Evolutionary conservation across 2,329 filamentous ascomycete genomes (phyloP).

Genomic region (Colletotrichum spaethianum): DNA sequence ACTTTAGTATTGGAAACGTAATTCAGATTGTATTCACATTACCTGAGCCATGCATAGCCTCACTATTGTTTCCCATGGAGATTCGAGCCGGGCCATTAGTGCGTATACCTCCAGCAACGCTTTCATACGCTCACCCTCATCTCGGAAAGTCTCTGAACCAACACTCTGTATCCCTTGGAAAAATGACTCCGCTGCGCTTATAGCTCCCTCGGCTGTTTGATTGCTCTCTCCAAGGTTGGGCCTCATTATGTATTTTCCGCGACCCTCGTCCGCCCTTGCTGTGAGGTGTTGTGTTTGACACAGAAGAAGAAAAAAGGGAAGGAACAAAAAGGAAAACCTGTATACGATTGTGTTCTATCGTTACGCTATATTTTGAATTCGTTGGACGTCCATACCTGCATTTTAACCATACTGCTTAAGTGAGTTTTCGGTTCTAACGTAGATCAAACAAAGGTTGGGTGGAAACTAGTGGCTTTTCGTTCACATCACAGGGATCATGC

Average conservation of each 20-base stretch:
- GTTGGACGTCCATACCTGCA: neutral
- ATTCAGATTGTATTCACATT: neutral
- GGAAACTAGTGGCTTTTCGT: neutral
- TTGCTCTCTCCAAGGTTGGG: neutral
- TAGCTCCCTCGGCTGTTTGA: neutral
- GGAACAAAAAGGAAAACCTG: neutral
- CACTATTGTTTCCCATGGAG: slow-evolving; percentile 24
- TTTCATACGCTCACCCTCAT: slow-evolving; percentile 16
- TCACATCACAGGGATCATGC: neutral
- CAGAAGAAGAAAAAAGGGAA: no score
- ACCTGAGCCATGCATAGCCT: slow-evolving; percentile 26
- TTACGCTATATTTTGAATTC: neutral
- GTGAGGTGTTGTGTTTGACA: neutral
- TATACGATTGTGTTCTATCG: neutral
- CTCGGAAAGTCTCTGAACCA: neutral
- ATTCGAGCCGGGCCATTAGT: slow-evolving; percentile 13
- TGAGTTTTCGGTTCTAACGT: neutral
- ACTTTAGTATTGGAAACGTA: neutral
- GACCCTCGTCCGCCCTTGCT: neutral
- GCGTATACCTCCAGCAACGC: slow-evolving; percentile 11
- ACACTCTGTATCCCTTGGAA: neutral
- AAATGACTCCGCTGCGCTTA: neutral
- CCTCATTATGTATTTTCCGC: neutral
- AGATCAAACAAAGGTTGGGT: neutral
- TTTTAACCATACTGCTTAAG: neutral